Evolutionary conservation across 805 yeast genomes (phyloP), one percentile per base, ranked within the genome.

Genomic region (Yarrowia osloensis): DNA sequence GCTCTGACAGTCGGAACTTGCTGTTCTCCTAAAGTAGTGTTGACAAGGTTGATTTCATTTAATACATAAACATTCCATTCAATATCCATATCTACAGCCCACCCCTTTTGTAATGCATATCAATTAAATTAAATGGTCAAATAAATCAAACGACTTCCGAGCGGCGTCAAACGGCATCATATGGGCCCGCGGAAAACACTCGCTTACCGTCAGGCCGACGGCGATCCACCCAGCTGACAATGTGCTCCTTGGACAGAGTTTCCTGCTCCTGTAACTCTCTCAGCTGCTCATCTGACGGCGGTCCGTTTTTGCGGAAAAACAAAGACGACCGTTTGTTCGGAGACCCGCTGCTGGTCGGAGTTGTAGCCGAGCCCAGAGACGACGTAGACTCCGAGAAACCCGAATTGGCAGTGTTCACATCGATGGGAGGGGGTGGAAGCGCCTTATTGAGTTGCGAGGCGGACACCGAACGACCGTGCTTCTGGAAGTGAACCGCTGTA

Each of bases 181-280:
- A 61, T 1, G 66, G 66, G 9, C 66, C 66, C 2, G 28, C 54
- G 11, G 66, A 61, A 22, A 61, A 61, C 2, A 61, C 54, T 4
- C 66, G 42, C 54, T 46, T 44, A 7, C 66, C 66, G 17, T 61
- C 66, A 1, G 52, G 54, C 11, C 54, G 22, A 22, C 66, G 54
- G 2, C 54, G 54, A 15, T 61, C 66, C 22, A 61, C 66, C 66
- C 66, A 61, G 46, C 42, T 42, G 31, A 44, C 66, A 22, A 61
- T 46, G n/a, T 61, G 66, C 66, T 61, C 63, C 24, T 61, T 61
- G 33, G 54, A 44, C 52, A 61, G 31, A 1, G 52, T 46, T 21
- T 61, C 52, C 33, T 61, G 54, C 40, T 29, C 52, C 44, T 24
- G 42, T 4, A 61, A 7, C 29, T 42, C 66, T 17, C 26, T 42